Conservation (phyloP, 2,329 filamentous ascomycete species). For the Botrytis deweyae region DNA sequence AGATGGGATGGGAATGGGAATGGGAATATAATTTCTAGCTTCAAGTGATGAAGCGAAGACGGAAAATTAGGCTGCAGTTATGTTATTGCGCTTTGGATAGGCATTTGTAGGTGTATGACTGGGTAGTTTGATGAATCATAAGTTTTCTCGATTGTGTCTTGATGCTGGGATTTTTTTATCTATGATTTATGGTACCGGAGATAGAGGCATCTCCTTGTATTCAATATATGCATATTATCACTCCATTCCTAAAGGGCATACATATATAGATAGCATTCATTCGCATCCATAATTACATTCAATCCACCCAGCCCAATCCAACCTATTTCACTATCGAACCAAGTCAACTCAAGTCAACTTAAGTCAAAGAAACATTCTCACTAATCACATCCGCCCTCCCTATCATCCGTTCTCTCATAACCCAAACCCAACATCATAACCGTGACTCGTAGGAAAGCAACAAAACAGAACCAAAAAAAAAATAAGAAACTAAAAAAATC, state of each 20-base stretch:
- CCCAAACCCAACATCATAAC: no score
- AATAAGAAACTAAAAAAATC: no score
- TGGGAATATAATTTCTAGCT: neutral
- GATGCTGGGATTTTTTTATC: neutral
- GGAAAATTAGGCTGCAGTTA: neutral
- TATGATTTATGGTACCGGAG: no score
- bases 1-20: no score
- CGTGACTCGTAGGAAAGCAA: no score
- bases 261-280: neutral
- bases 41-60: neutral
- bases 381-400: no score
- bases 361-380: neutral
- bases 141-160: neutral
- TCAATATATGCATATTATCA: neutral
- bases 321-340: no score
- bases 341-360: neutral
- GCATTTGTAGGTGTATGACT: neutral
- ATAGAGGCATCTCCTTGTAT: no score
- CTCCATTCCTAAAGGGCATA: accelerated
- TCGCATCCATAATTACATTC: neutral
- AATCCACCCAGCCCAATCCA: neutral
- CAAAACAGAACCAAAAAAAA: no score
- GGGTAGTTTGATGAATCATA: accelerated
- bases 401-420: no score
- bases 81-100: neutral